A percentile compares a stretch with the other conserved stretches of the same genome.
phyloP scores from a whole-genome alignment of 2,329 filamentous ascomycete genomes.

The Epicoccum sorghinum region DNA sequence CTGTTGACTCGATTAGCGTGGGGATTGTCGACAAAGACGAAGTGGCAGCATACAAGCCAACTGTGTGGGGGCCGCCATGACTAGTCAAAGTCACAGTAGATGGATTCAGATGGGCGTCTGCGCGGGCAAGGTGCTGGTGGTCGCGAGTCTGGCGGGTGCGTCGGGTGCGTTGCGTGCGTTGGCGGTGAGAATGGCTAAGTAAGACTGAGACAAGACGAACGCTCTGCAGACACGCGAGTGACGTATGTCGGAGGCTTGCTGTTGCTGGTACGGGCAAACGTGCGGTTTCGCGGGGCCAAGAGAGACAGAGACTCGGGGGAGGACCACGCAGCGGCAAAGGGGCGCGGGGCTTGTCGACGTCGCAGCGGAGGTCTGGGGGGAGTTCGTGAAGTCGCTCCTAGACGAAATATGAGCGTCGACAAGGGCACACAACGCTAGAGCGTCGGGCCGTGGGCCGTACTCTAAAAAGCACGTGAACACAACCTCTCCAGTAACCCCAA shows the following conservation, averaged over 20 bases:
- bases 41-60: slow-evolving; percentile 72
- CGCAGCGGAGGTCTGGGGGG: slow-evolving; percentile 17
- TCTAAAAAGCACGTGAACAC: background rate
- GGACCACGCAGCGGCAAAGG: slow-evolving; percentile 39
- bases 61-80: slow-evolving; percentile 92
- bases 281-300: slow-evolving; percentile 20
- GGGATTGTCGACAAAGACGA: background rate
- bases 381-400: slow-evolving; percentile 10
- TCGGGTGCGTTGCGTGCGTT: slow-evolving; percentile 20
- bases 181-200: slow-evolving; percentile 41
- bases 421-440: slow-evolving; percentile 19
- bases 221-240: slow-evolving; percentile 20
- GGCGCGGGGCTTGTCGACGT: slow-evolving; percentile 24
- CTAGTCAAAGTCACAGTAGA: slow-evolving; percentile 84
- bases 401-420: slow-evolving; percentile 1
- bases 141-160: slow-evolving; percentile 33
- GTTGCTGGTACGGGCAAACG: too few species aligned
- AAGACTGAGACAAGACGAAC: slow-evolving; percentile 38
- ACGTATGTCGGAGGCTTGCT: slow-evolving; percentile 33
- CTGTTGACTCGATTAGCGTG: slow-evolving; percentile 46
- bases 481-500: too few species aligned
- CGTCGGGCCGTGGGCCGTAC: slow-evolving; percentile 12
- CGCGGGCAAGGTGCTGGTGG: slow-evolving; percentile 39
- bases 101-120: slow-evolving; percentile 26
- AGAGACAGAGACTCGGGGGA: slow-evolving; percentile 38